Base-by-base conservation (phyloP, 1,284 basidiomycete species). In the Boletus holoroseus region DNA sequence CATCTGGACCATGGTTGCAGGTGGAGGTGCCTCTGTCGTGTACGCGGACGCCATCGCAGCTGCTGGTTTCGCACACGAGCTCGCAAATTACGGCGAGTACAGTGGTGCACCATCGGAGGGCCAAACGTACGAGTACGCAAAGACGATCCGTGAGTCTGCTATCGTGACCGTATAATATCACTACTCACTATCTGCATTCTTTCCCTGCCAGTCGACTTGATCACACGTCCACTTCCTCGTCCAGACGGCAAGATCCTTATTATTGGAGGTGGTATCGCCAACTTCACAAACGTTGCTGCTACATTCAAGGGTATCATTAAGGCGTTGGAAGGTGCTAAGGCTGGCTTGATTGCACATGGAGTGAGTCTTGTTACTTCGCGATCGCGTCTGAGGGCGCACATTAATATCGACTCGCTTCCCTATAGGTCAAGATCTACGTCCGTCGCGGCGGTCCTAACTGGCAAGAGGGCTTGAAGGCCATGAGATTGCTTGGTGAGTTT, bases 231-330 rank as follows among this genome's bases (percentile, higher is more conserved):
- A 47, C 75, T 77, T 41, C 87, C 91, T 49, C 77, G 85, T 65
- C 77, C 85, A 40, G 78, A 94, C 47, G 95, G 95, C 76, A 99
- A 99, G 77, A 84, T 99, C 67, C 89, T 99, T 71, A 97, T 99
- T 81, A 97, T 99, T 60, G 96, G 95, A 73, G 96, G 96, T 77
- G 95, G 95, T 76, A 97, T 98, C 60, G 95, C 95, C 76, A 99
- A 99, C 85, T 99, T 99, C 76, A 98, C 94, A 69, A 98, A 99
- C 71, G 94, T 99, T 62, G 95, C 95, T 36, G 88, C 95, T 15
- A 99, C 95, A 57, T 99, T 99, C 88, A 98, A 98, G 81, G 95
- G 95, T 61, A 99, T 98, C 79, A 98, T 99, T 71, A 91, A 86
- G 55, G 95, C 95, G 18, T 80, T 99, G 63, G 91, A 96, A 78